Evolutionary conservation across 768 basidiomycete genomes (phyloP), one percentile per base, ranked within the genome.

Genomic region (Calocybe gangraenosa): DNA sequence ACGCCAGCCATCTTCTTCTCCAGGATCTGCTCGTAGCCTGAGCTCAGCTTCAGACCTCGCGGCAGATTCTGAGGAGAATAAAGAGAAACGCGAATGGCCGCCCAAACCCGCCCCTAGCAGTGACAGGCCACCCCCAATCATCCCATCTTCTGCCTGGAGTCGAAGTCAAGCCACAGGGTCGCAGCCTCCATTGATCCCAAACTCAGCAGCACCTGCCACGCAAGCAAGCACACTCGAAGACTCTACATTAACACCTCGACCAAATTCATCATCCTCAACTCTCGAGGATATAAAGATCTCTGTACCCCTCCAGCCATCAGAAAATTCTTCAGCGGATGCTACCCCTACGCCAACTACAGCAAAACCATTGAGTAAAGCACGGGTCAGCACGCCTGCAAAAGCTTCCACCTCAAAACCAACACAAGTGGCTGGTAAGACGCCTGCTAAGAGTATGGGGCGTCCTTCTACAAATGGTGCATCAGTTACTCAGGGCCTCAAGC

Each of bases 11-110:
- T 54, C 67, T 8, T 59, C 73, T 21, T 56, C 53, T 14, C 58
- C 74, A 38, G 58, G 55, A 49, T 65, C 74, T 22, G 71, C 78
- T 13, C 76, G 85, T 48, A 82, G 81, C 53, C 72, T 78, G n/a
- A 87, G 82, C 53, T 83, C 80, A 48, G 65, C 74, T 15, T 84
- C 84, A 21, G 78, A 87, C 53, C 68, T 67, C 43, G 74, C 79
- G 7, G 76, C 79, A 34, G 85, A 88, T 59, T 74, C 81, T 10
- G 83, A 82, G 55, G 86, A 87, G 55, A 58, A 66, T 31, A 84
- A 78, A 64, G 85, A 84, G 61, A 80, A 76, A 58, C 76, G 79
- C 35, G 89, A 90, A 71, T 88, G 86, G 86, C 85, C 87, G 6
- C 87, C 81, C 30, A 77, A 70, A 59, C 57, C 68, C 32, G 43